Evolutionary conservation across 1,284 basidiomycete species (phyloP).

Genomic region (Cystobasidiaceae sp.): DNA sequence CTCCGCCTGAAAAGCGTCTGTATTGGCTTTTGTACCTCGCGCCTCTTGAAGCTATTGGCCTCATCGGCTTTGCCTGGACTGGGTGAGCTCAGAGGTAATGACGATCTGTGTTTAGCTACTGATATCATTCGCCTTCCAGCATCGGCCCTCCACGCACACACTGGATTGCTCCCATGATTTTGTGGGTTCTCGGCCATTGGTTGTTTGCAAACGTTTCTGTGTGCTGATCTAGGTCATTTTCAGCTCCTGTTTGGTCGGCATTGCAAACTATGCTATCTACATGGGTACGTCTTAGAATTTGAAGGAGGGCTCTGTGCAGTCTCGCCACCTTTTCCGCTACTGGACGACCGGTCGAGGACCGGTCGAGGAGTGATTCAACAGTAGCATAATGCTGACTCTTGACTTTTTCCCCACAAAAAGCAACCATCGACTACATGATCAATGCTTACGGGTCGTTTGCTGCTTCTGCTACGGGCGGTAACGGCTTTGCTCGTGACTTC

Average conservation of each 20-base stretch:
- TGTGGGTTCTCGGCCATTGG: conserved; percentile 40
- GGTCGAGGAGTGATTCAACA: too few species aligned
- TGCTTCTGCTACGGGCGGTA: conserved; percentile 47
- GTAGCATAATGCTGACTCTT: not conserved
- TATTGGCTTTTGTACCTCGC: conserved; percentile 46
- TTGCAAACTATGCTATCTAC: conserved; percentile 44
- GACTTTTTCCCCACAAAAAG: not conserved
- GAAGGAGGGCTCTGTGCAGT: too few species aligned
- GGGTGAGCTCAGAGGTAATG: conserved; percentile 45
- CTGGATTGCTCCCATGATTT: conserved; percentile 51
- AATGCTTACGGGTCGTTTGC: conserved; percentile 49
- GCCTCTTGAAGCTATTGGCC: conserved; percentile 48
- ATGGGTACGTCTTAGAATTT: conserved; percentile 49
- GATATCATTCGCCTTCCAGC: not conserved
- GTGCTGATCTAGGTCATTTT: conserved; percentile 33
- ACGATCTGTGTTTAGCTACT: conserved; percentile 43
- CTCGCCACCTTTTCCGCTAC: too few species aligned
- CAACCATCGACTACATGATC: conserved; percentile 2
- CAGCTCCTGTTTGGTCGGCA: conserved; percentile 44
- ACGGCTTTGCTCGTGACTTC: conserved; percentile 39
- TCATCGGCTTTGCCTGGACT: conserved; percentile 51
- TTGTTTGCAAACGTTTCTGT: not conserved
- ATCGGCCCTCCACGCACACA: conserved; percentile 46
- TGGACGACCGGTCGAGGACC: too few species aligned
- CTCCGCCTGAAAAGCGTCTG: conserved; percentile 40